Conservation (phyloP, 495 filamentous ascomycete species). For the Entonaema liquescens region DNA sequence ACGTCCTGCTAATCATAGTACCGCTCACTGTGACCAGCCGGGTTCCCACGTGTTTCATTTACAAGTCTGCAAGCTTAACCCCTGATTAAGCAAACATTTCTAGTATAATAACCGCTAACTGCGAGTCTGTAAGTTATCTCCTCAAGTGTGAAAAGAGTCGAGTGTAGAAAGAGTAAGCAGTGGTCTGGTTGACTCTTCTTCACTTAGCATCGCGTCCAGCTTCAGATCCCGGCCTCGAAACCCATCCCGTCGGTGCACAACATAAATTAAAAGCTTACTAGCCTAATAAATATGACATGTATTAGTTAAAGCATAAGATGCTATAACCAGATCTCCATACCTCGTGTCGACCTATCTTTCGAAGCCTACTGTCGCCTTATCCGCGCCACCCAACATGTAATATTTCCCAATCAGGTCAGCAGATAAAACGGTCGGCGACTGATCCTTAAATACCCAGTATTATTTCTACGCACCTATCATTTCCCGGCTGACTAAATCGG, state of each 20-base stretch:
- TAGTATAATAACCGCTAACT: slow-evolving; percentile 8
- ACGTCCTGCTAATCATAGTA: slow-evolving; percentile 5
- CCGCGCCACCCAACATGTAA: slow-evolving; percentile 12
- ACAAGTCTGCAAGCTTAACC: slow-evolving; percentile 12
- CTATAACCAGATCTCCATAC: background rate
- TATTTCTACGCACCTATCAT: background rate
- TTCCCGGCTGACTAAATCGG: background rate
- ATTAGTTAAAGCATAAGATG: background rate
- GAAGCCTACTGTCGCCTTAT: background rate
- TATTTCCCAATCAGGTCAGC: background rate
- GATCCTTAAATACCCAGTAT: background rate
- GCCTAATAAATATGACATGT: background rate
- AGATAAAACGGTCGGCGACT: background rate
- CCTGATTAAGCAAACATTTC: slow-evolving; percentile 24
- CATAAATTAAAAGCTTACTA: background rate
- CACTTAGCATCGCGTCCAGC: background rate
- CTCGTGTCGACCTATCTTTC: background rate
- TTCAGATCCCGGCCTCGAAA: background rate
- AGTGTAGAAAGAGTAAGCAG: too few species aligned
- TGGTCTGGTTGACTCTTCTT: background rate
- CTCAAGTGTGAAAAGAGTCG: background rate
- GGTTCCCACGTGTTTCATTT: slow-evolving; percentile 19
- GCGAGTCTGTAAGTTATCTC: background rate
- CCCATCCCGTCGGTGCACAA: background rate
- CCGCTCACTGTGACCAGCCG: background rate